Conservation (phyloP, 257 asterid genomes). For the Lycium ferocissimum region DNA sequence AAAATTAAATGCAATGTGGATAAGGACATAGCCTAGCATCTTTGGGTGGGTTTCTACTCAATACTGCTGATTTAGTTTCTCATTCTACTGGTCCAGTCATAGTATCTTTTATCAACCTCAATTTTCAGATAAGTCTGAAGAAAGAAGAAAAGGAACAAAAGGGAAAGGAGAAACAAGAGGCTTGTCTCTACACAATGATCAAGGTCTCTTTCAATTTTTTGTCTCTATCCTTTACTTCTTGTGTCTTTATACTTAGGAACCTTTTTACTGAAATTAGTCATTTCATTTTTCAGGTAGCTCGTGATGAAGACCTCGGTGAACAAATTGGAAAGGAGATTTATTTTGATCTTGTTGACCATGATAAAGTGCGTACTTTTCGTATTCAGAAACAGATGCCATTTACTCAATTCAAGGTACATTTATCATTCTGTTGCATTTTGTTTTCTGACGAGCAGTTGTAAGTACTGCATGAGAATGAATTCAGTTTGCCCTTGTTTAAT, state of each 20-base stretch:
- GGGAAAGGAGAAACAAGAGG: constrained; percentile 72
- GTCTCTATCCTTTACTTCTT: constrained; percentile 7
- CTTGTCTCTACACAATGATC: constrained; percentile 74
- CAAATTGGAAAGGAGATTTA: constrained; percentile 81
- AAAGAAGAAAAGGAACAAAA: constrained; percentile 71
- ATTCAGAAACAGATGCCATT: constrained; percentile 72
- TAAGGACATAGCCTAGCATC: constrained; percentile 72
- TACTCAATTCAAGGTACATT: constrained; percentile 68
- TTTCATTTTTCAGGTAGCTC: constrained; percentile 65
- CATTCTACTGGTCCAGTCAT: neutral
- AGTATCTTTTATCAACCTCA: neutral
- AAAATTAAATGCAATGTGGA: constrained; percentile 70
- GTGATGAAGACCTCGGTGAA: constrained; percentile 68
- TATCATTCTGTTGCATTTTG: constrained; percentile 12
- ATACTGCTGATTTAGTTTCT: constrained; percentile 21
- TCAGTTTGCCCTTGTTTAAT: neutral
- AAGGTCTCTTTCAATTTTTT: constrained; percentile 51
- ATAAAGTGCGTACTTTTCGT: constrained; percentile 70
- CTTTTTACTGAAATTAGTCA: neutral
- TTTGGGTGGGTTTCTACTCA: constrained; percentile 52
- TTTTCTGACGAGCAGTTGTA: neutral
- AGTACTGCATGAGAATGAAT: neutral
- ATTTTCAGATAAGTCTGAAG: constrained; percentile 45
- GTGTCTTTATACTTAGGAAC: neutral
- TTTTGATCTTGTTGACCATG: constrained; percentile 93